These are phyloP conservation scores for Nakataea oryzae DNA, from an alignment of 2,329 filamentous ascomycete genomes.

Conservation along the genomic window DNA sequence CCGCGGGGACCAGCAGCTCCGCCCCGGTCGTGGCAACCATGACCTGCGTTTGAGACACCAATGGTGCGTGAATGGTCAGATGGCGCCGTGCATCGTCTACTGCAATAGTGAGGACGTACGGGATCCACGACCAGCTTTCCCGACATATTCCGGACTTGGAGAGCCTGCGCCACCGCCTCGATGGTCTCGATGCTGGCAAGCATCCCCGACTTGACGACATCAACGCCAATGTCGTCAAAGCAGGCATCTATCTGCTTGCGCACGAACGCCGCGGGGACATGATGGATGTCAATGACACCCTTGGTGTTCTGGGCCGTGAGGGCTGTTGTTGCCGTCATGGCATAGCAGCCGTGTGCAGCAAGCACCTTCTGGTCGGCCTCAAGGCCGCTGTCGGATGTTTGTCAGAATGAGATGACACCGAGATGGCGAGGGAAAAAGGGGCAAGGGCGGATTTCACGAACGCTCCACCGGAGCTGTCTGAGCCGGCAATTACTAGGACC, in stretches of 20 bases:
- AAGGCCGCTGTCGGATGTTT: conserved; percentile 53
- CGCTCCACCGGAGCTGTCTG: conserved; percentile 87
- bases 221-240: conserved; percentile 72
- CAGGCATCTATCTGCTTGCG: conserved; percentile 77
- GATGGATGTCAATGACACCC: conserved; percentile 72
- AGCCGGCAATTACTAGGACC: conserved; percentile 77
- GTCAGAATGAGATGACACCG: background rate
- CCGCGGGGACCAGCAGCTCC: conserved; percentile 52
- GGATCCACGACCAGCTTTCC: conserved; percentile 59
- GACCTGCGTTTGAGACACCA: conserved; percentile 48
- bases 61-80: background rate
- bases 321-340: conserved; percentile 90
- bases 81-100: background rate
- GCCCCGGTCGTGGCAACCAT: conserved; percentile 84
- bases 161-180: conserved; percentile 52
- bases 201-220: conserved; percentile 86
- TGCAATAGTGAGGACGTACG: conserved; percentile 30
- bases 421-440: background rate
- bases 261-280: conserved; percentile 69
- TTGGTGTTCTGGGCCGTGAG: conserved; percentile 93
- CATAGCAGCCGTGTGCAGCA: conserved; percentile 85
- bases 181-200: conserved; percentile 65
- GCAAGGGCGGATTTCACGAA: conserved; percentile 23
- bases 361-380: conserved; percentile 96
- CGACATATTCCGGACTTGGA: conserved; percentile 46